These are phyloP conservation scores for Paspalum notatum DNA, from an alignment of 176 grass and related monocot species.

Conservation along the genomic window DNA sequence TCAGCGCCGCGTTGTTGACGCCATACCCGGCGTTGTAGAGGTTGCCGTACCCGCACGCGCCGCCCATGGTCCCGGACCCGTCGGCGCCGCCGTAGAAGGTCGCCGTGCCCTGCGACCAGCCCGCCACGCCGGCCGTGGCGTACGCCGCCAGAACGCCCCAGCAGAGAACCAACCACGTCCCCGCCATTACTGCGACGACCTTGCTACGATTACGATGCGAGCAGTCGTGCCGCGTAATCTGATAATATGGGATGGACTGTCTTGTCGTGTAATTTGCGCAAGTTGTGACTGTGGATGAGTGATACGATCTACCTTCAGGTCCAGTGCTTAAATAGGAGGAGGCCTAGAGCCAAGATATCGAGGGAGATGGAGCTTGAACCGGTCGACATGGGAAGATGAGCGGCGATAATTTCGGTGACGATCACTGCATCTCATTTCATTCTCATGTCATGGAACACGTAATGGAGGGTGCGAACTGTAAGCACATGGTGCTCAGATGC, in stretches of 20 bases:
- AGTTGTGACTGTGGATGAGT: not conserved
- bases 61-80: conserved; percentile 63
- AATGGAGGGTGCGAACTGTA: not conserved
- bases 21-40: conserved; percentile 63
- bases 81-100: conserved; percentile 64
- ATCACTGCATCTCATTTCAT: conserved; percentile 2
- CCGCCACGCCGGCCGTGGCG: not conserved
- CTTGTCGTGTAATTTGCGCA: not conserved
- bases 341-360: not conserved
- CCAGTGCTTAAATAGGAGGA: conserved; percentile 16
- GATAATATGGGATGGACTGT: not conserved
- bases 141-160: not conserved
- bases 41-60: conserved; percentile 59
- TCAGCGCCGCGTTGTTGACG: conserved; percentile 53
- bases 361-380: not conserved
- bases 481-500: conserved; percentile 21
- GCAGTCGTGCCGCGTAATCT: not conserved
- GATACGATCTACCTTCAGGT: not conserved
- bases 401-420: not conserved
- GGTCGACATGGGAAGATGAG: not conserved
- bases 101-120: conserved; percentile 27
- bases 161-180: not conserved
- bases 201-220: not conserved
- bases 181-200: not conserved
- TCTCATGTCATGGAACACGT: conserved; percentile 29